phyloP scores from a whole-genome alignment of 164 flowering plant genomes.

The Berberis vulgaris region DNA sequence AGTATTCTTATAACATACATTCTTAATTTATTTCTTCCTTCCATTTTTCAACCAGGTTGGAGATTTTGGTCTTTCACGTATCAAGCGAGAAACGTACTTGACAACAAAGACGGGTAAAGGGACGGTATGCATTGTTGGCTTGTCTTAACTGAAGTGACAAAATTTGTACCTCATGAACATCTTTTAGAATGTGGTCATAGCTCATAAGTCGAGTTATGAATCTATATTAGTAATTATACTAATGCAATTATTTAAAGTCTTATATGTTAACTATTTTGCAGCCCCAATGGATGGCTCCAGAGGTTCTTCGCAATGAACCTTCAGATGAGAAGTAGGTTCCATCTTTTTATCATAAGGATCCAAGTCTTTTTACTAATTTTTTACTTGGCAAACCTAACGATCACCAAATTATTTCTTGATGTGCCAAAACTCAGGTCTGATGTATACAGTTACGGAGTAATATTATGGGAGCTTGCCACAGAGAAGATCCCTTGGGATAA shows the following conservation, averaged over 20 bases:
- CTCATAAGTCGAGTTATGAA: not conserved
- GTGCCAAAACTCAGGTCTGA: constrained; percentile 55
- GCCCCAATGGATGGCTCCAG: constrained; percentile 99
- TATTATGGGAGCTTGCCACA: constrained; percentile 92
- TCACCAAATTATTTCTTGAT: constrained; percentile 1
- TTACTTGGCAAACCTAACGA: not conserved
- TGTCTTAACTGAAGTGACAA: not conserved
- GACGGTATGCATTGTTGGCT: constrained; percentile 44
- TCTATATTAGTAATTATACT: not conserved
- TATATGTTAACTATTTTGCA: constrained; percentile 22
- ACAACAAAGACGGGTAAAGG: constrained; percentile 86
- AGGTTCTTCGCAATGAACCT: constrained; percentile 91
- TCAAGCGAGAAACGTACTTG: constrained; percentile 75
- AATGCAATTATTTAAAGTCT: not conserved
- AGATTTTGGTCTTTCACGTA: constrained; percentile 95
- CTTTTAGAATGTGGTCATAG: not conserved
- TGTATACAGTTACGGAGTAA: constrained; percentile 86
- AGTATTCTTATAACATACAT: constrained; percentile 2
- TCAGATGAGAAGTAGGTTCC: constrained; percentile 88
- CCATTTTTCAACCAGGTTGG: constrained; percentile 56
- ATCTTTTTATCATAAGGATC: not conserved
- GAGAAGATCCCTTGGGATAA: constrained; percentile 96
- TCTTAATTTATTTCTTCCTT: not conserved
- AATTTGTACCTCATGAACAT: not conserved
- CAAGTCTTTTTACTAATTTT: not conserved